A percentile compares a stretch with the other conserved stretches of the same genome.
Evolutionary conservation across 768 basidiomycete species (phyloP).

Genomic region (Russula emetica): DNA sequence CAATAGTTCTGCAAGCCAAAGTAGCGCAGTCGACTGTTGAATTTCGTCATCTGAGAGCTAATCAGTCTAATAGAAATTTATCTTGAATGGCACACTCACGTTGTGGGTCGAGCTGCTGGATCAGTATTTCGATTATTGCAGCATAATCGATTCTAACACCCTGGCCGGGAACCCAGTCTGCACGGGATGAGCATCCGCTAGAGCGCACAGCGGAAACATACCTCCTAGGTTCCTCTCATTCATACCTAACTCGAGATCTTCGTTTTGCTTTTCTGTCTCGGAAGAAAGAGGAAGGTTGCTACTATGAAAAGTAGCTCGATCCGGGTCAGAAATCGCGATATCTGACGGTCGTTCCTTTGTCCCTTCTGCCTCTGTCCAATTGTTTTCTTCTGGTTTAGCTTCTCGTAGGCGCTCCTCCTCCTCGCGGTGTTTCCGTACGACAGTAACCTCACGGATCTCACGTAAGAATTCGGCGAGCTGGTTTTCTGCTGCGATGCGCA

Average conservation of each 20-base stretch:
- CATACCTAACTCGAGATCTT: slow-evolving; percentile 40
- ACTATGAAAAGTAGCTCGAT: slow-evolving; percentile 14
- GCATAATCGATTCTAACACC: slow-evolving; percentile 88
- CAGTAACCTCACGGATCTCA: slow-evolving; percentile 83
- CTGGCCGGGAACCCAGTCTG: slow-evolving; percentile 91
- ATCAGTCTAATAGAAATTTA: background rate
- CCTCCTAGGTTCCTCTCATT: slow-evolving; percentile 58
- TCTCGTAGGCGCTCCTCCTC: slow-evolving; percentile 36
- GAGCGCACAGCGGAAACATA: slow-evolving; percentile 5
- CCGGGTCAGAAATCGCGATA: slow-evolving; percentile 2
- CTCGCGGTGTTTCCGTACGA: slow-evolving; percentile 63
- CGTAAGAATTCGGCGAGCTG: slow-evolving; percentile 84
- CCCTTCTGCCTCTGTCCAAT: slow-evolving; percentile 11
- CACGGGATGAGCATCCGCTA: background rate
- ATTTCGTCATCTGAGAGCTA: slow-evolving; percentile 75
- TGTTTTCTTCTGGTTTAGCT: slow-evolving; percentile 11
- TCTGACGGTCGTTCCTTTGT: slow-evolving; percentile 14
- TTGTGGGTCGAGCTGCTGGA: slow-evolving; percentile 78
- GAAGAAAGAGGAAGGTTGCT: slow-evolving; percentile 24
- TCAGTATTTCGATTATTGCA: slow-evolving; percentile 89
- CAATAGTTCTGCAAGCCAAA: slow-evolving; percentile 90
- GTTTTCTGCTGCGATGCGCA: slow-evolving; percentile 85
- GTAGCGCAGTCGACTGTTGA: slow-evolving; percentile 89
- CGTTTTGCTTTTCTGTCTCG: slow-evolving; percentile 26
- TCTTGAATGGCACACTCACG: slow-evolving; percentile 42